Conservation (phyloP, 257 asterid genomes). For the Rehmannia glutinosa region DNA sequence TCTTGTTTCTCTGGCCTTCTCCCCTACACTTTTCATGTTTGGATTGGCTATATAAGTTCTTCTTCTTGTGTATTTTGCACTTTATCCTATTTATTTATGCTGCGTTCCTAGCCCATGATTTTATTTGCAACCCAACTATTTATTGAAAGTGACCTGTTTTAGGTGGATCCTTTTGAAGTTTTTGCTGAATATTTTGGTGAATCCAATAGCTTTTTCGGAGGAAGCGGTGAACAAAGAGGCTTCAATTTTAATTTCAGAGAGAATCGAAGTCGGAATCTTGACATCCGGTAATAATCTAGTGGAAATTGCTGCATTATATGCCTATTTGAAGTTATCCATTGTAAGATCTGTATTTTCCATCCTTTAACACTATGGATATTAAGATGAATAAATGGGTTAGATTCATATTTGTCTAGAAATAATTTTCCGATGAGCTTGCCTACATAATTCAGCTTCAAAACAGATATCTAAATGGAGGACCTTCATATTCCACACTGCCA, state of each 20-base stretch:
- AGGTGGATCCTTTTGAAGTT: slow-evolving; percentile 87
- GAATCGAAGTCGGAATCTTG: slow-evolving; percentile 60
- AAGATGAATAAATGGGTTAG: neutral
- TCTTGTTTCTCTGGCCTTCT: slow-evolving; percentile 1
- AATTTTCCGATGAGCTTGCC: neutral
- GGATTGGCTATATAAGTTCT: neutral
- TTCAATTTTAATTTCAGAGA: slow-evolving; percentile 49
- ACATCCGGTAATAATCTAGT: slow-evolving; percentile 58
- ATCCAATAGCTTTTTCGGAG: slow-evolving; percentile 59
- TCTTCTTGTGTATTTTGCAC: neutral
- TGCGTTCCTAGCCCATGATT: slow-evolving; percentile 2
- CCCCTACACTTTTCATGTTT: slow-evolving; percentile 4
- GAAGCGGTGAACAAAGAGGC: slow-evolving; percentile 48
- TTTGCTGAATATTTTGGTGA: slow-evolving; percentile 81
- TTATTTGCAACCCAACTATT: slow-evolving; percentile 6
- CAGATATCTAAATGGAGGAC: neutral
- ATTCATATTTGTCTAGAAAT: neutral
- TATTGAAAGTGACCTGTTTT: slow-evolving; percentile 8
- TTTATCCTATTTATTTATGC: slow-evolving; percentile 3
- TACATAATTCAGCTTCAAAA: neutral
- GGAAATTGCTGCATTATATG: slow-evolving; percentile 9
- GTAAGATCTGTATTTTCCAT: neutral
- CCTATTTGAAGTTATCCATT: neutral
- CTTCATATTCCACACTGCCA: neutral
- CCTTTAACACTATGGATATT: neutral